Base-by-base conservation (phyloP, 345 rosid genomes). In the Salix suchowensis region DNA sequence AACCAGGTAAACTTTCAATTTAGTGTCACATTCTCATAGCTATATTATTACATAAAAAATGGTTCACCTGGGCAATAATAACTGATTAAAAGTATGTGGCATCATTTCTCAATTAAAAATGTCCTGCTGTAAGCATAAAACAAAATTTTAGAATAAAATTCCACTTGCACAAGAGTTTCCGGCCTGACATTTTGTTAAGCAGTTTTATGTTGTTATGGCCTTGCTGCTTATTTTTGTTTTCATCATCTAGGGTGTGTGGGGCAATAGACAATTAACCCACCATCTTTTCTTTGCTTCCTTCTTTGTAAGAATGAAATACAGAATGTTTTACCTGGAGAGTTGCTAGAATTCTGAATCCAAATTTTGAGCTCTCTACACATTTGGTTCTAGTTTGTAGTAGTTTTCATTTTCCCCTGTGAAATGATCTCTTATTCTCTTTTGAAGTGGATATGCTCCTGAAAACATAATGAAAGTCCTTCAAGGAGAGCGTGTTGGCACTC, bases 401-500 rank as follows among this genome's bases (percentile, higher is more conserved):
- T 61, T 19, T 19, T 40, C 21, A 2, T 42, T 67, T 68, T 68
- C 36, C 36, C 68, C 18, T 73, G 58, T 76, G 26, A 19, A 32
- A 54, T 76, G 44, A 37, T 76, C 15, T 70, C 13, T 70, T 39
- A 1, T 61, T 81, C 66, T 37, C 10, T 67, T 83, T 83, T 83
- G 73, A 60, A 96, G 99, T 84, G 98, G 99, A 23, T 91, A 40
- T 86, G 86, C 95, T 58, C 85, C 88, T 75, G 91, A 83, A 80
- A 93, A 88, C 84, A 91, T 96, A 55, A 79, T 83, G 72, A 90
- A 90, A 84, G 95, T 94, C 73, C 97, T 96, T 72, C 89, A 89
- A 84, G 99, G 99, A 74, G 89, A 91, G 83, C 82, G 85, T 71
- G 77, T 94, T 23, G 98, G 99, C 77, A 94, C 99, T 74, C 92